A percentile compares a stretch with the other conserved stretches of the same genome.
Conservation (phyloP, 768 basidiomycete genomes). For the Trametes punicea region DNA sequence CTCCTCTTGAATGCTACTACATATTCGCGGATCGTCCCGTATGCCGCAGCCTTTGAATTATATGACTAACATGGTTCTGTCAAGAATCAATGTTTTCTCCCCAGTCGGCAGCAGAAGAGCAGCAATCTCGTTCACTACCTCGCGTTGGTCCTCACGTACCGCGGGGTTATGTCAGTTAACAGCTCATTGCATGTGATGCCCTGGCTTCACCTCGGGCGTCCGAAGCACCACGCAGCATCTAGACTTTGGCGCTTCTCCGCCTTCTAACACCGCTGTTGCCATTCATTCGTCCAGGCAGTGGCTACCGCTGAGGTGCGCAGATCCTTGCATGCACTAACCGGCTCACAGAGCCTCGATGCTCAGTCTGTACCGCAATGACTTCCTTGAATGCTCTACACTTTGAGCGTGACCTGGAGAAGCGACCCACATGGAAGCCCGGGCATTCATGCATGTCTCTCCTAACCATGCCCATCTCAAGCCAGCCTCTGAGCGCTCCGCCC, state of each 20-base stretch:
- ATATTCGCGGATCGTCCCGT: conserved; percentile 5
- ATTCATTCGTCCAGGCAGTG: not conserved
- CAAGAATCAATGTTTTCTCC: not conserved
- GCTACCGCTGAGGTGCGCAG: conserved; percentile 14
- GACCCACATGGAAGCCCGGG: not conserved
- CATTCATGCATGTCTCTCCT: not conserved
- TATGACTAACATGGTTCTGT: conserved; percentile 5
- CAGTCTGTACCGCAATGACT: not conserved
- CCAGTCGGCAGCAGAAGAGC: too few relatives aligned
- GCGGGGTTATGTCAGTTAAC: too few relatives aligned
- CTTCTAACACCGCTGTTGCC: conserved; percentile 2
- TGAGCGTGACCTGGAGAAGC: not conserved
- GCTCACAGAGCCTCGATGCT: not conserved
- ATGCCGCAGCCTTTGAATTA: conserved; percentile 3
- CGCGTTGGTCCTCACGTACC: too few relatives aligned
- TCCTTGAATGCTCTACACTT: not conserved
- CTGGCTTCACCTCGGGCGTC: not conserved
- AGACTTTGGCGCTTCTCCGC: not conserved
- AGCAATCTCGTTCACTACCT: too few relatives aligned
- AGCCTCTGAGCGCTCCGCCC: conserved; percentile 16
- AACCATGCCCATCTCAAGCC: not conserved
- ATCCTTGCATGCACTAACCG: conserved; percentile 4
- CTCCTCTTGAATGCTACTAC: conserved; percentile 1
- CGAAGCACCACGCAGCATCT: not conserved
- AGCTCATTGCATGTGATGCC: not conserved